These are phyloP conservation scores for Trichoderma sp. DNA, from an alignment of 2,329 filamentous ascomycete genomes.

Conservation along the genomic window DNA sequence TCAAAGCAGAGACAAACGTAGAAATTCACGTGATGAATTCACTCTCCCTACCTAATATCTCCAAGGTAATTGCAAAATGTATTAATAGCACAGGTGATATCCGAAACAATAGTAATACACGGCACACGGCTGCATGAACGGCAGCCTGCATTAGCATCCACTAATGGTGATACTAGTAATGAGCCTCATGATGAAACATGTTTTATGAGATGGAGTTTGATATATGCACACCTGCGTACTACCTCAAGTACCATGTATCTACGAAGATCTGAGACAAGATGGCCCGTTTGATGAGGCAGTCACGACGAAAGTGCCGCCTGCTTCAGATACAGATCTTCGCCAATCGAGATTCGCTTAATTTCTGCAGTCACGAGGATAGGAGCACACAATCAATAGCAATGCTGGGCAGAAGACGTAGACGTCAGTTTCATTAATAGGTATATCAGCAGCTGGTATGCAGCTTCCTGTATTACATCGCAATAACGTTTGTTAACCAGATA, in stretches of 20 bases:
- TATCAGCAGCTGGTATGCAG: not conserved
- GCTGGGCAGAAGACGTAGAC: conserved; percentile 7
- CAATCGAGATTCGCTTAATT: not conserved
- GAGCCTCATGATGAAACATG: conserved; percentile 1
- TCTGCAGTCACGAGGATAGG: not conserved
- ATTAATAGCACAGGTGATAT: not conserved
- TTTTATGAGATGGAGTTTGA: not conserved
- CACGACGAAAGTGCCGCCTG: not conserved
- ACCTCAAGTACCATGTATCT: not conserved
- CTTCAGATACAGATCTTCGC: not conserved
- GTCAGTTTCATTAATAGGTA: conserved; percentile 17
- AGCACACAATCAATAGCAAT: not conserved
- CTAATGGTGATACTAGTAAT: not conserved
- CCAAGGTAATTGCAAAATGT: not conserved
- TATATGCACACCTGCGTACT: not conserved
- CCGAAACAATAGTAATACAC: not conserved
- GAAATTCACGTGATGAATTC: not conserved
- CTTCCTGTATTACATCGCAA: conserved; percentile 12
- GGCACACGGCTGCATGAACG: not conserved
- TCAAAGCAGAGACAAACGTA: not conserved
- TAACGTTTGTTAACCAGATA: conserved; percentile 7
- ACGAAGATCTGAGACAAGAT: not conserved
- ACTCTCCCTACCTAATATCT: not conserved
- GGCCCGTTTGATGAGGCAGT: not conserved
- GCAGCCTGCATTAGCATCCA: not conserved